Base-by-base conservation (phyloP, 202 grass and related monocot genomes). In the Alloteropsis angusta region DNA sequence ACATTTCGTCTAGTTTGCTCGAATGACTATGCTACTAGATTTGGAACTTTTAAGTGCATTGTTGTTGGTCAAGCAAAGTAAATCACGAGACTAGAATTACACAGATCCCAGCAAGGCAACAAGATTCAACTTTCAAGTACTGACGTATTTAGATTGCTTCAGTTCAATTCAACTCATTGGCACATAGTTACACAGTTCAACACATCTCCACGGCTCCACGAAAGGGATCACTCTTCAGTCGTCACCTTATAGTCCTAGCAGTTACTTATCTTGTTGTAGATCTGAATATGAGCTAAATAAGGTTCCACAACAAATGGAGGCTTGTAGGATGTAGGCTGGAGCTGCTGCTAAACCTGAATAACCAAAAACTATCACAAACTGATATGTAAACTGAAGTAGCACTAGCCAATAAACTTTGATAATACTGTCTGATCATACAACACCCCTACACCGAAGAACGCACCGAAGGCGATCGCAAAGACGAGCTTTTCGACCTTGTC, bases 401-500 rank as follows among this genome's bases (percentile, higher is more conserved):
- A 62, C 42, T 68, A 83, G 28, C 53, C 54, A 50, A 77, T 61
- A 52, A 70, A 52, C 35, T 57, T 60, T n/a, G 74, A 50, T 3
- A 84, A 43, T 2, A 78, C 74, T 34, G 53, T 50, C 65, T 71
- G 82, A 62, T 84, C 82, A 64, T 84, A 84, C 32, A 84, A 0
- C 34, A 78, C 65, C n/a, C 73, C 82, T 32, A 84, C 55, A 61
- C 57, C 28, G 52, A 89, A 87, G 60, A 81, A 89, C 22, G 72
- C 70, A 13, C 83, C 46, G 18, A 87, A 76, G 55, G 84, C 39
- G 15, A 89, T 16, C 0, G 8, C 53, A 13, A 79, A 54, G 11
- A 87, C 46, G 30, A 54, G 6, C 23, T 60, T 73, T 35, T 50
- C 28, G 7, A 50, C 30, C 28, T 17, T 64, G 71, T 45, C 45